Evolutionary conservation across 129 eudicot genomes (phyloP), one percentile per base, ranked within the genome.

Genomic region (Flaveria brownii): DNA sequence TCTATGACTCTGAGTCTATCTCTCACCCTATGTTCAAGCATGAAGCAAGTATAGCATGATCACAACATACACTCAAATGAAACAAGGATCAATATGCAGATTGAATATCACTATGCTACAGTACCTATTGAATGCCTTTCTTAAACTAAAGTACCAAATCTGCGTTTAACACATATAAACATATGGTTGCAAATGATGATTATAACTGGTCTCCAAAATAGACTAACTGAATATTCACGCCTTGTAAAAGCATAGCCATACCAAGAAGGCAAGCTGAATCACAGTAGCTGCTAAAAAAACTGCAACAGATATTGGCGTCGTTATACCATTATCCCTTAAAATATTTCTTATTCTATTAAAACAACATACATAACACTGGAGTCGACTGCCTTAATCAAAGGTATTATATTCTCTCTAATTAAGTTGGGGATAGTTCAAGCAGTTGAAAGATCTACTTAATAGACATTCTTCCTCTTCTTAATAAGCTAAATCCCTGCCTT

Each of bases 391-490:
- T 69, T 46, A 25, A 20, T 69, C 73, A 45, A 18, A 46, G 15
- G 15, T 4, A 25, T 47, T 6, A 70, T 15, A 68, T 42, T 67
- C 72, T n/a, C 41, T 3, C 68, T 62, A 30, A 36, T 5, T 10
- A 62, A 18, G 20, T 15, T 28, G 16, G 20, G 41, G 4, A 10
- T 23, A 23, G 20, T 26, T 26, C 18, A 62, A 28, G 17, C 3
- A 62, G 8, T 7, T 57, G 16, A 36, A 22, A 57, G 64, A 20
- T 57, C 15, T 57, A 1, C 33, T 22, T 5, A 23, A 55, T 55
- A 56, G 66, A 60, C 66, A 60, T 60, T 60, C 36, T 60, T 17
- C 66, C n/a, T 23, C 66, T 60, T 23, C 66, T 25, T 12, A 61
- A 61, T 26, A 25, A 61, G 68, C 66, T 61, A 61, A 61, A 61